These are phyloP conservation scores for Annulohypoxylon maeteangense DNA, from an alignment of 495 filamentous ascomycete genomes.

Conservation along the genomic window DNA sequence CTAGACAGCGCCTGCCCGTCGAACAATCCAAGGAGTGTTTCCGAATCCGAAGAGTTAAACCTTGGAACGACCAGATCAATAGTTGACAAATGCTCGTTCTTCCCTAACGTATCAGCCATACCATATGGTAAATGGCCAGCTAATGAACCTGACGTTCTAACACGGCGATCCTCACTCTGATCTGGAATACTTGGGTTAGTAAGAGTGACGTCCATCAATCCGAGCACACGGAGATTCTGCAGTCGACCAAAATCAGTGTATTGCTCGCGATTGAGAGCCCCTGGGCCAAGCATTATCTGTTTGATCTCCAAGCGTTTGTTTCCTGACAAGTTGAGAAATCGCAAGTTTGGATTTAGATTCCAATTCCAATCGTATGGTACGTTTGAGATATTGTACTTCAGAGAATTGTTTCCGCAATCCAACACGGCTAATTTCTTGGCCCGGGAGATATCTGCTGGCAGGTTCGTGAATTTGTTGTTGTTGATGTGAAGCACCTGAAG, in stretches of 20 bases:
- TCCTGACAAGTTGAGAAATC: constrained; percentile 95
- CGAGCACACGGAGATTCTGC: constrained; percentile 85
- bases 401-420: constrained; percentile 93
- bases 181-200: constrained; percentile 89
- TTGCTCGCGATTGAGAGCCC: constrained; percentile 69
- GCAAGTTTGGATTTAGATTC: constrained; percentile 96
- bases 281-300: constrained; percentile 65
- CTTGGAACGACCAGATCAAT: constrained; percentile 96
- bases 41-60: constrained; percentile 89
- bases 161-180: constrained; percentile 92
- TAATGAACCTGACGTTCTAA: constrained; percentile 92
- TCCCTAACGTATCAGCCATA: constrained; percentile 97
- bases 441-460: constrained; percentile 95
- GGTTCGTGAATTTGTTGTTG: constrained; percentile 94
- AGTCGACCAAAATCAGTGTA: constrained; percentile 92
- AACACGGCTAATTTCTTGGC: constrained; percentile 89
- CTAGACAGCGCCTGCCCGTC: constrained; percentile 87
- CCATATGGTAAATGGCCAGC: constrained; percentile 91
- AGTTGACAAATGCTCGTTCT: constrained; percentile 94
- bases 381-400: constrained; percentile 99
- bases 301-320: constrained; percentile 99
- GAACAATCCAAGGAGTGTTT: constrained; percentile 92
- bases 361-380: constrained; percentile 99
- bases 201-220: constrained; percentile 97
- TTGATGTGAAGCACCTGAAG: constrained; percentile 95